phyloP scores from a whole-genome alignment of 768 basidiomycete genomes.

The Rhodotorula toruloides region DNA sequence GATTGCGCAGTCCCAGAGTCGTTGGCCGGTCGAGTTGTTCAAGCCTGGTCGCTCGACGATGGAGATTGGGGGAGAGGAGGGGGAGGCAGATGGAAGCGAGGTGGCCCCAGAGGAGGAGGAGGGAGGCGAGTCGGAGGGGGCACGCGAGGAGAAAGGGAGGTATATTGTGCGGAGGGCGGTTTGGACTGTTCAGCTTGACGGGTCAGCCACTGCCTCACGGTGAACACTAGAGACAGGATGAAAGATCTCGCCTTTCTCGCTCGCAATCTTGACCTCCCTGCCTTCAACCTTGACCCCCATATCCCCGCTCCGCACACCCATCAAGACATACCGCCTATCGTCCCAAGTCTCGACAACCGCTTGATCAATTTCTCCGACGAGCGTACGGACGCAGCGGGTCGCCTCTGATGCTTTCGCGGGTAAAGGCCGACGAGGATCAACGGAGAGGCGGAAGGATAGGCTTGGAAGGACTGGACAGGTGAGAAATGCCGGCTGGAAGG shows the following conservation, averaged over 20 bases:
- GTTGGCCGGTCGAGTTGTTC: slow-evolving; percentile 38
- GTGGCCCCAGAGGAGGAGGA: neutral
- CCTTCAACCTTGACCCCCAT: slow-evolving; percentile 1
- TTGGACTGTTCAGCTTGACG: too few species aligned
- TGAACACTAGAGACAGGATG: rapidly evolving
- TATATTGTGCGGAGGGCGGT: slow-evolving; percentile 5
- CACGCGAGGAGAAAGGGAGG: neutral
- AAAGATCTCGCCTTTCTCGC: neutral
- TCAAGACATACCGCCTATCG: slow-evolving; percentile 12
- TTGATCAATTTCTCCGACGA: slow-evolving; percentile 9
- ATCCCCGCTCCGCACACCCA: slow-evolving; percentile 16
- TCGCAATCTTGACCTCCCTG: neutral
- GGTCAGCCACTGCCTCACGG: too few species aligned
- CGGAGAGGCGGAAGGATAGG: slow-evolving; percentile 16
- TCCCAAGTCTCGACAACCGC: slow-evolving; percentile 8
- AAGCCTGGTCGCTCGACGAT: slow-evolving; percentile 32
- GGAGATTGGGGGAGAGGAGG: neutral
- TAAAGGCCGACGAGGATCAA: neutral
- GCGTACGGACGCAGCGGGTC: neutral
- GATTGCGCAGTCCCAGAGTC: slow-evolving; percentile 38
- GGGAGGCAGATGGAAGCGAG: too few species aligned
- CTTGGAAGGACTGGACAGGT: neutral
- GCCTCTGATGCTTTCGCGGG: neutral
- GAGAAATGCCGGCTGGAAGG: neutral
- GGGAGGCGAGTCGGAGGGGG: neutral